Percentiles rank a stretch among this genome's conserved stretches.
phyloP scores from a whole-genome alignment of 169 alveolate genomes.

The Plasmodium berghei region DNA sequence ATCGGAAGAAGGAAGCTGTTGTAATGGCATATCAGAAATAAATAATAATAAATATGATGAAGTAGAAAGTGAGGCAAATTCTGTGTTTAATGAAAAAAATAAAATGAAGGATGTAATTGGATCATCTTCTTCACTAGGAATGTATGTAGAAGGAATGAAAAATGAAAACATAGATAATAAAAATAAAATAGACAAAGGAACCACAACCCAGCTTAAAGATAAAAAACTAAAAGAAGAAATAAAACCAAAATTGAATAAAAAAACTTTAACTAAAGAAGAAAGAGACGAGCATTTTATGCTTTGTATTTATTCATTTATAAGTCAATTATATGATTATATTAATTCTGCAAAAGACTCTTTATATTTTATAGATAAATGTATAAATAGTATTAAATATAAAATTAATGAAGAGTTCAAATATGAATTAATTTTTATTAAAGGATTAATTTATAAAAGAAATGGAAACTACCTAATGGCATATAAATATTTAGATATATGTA shows the following conservation, averaged over 20 bases:
- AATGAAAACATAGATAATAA: neutral
- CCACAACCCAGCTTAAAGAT: neutral
- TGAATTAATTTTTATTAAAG: slow-evolving; percentile 64
- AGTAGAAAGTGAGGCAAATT: neutral
- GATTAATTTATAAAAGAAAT: slow-evolving; percentile 72
- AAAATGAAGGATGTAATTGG: slow-evolving; percentile 33
- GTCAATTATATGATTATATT: slow-evolving; percentile 74
- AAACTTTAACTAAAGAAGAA: slow-evolving; percentile 42
- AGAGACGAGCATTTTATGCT: slow-evolving; percentile 49
- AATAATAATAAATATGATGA: neutral
- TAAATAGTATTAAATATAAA: slow-evolving; percentile 32
- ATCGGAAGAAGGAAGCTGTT: neutral
- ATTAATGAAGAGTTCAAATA: slow-evolving; percentile 29
- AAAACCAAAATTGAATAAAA: slow-evolving; percentile 51
- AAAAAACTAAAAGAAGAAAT: slow-evolving; percentile 55
- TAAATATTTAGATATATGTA: slow-evolving; percentile 43
- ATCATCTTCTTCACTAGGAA: slow-evolving; percentile 30
- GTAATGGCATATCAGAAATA: neutral
- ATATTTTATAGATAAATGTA: slow-evolving; percentile 28
- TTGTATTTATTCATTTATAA: slow-evolving; percentile 60
- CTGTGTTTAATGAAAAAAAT: slow-evolving; percentile 14
- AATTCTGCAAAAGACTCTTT: slow-evolving; percentile 44
- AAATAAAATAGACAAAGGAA: neutral
- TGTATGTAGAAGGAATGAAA: neutral
- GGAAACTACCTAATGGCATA: slow-evolving; percentile 64